Percentiles rank a stretch among this genome's conserved stretches.
Evolutionary conservation across 2,329 filamentous ascomycete genomes (phyloP).

Genomic region (Clonostachys rosea): DNA sequence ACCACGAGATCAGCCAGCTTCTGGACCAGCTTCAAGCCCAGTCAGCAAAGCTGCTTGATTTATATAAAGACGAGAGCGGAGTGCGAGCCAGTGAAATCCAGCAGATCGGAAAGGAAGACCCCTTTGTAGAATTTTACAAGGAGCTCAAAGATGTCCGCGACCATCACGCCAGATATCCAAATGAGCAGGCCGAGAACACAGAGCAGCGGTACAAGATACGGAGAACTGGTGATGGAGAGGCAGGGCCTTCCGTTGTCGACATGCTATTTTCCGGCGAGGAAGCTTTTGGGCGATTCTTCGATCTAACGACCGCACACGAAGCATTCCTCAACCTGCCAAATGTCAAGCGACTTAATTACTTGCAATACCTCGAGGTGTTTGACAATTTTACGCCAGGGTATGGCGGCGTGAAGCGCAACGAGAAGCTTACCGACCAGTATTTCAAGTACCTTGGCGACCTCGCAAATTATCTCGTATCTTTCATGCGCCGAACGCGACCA

Average conservation of each 20-base stretch:
- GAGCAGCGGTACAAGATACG: conserved; percentile 83
- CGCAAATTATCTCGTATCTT: conserved; percentile 79
- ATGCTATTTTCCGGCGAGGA: conserved; percentile 95
- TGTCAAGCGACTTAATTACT: conserved; percentile 79
- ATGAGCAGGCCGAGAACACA: conserved; percentile 91
- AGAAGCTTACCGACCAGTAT: conserved; percentile 91
- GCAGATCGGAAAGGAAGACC: conserved; percentile 76
- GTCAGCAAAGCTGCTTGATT: conserved; percentile 71
- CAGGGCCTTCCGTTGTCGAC: conserved; percentile 68
- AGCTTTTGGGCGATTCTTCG: conserved; percentile 86
- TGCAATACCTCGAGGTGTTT: conserved; percentile 90
- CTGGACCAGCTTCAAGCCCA: conserved; percentile 84
- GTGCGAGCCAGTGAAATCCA: conserved; percentile 75
- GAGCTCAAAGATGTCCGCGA: conserved; percentile 77
- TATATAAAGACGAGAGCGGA: conserved; percentile 78
- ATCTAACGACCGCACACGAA: conserved; percentile 80
- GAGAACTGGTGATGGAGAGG: conserved; percentile 58
- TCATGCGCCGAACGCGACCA: conserved; percentile 79
- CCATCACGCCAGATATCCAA: conserved; percentile 87
- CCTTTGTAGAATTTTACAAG: conserved; percentile 87
- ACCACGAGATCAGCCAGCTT: conserved; percentile 88
- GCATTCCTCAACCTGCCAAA: conserved; percentile 85
- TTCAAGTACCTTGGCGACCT: conserved; percentile 83
- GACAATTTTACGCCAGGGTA: conserved; percentile 77
- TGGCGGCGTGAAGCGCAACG: conserved; percentile 68